These are phyloP conservation scores for Ogataea saltuana DNA, from an alignment of 805 yeast genomes.

Conservation along the genomic window DNA sequence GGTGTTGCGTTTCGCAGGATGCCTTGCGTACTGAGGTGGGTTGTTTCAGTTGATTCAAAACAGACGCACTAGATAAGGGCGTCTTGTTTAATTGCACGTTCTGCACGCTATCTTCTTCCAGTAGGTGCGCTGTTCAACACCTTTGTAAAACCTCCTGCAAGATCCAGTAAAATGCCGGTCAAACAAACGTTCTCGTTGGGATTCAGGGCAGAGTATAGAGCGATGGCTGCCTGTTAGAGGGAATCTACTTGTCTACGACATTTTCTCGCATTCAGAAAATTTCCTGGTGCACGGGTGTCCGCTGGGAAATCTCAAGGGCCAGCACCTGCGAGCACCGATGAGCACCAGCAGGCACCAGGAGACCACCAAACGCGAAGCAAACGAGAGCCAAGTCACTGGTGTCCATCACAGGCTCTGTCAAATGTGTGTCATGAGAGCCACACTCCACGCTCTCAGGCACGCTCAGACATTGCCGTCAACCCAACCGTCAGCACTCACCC, in stretches of 20 bases:
- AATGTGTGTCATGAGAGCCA: too few relatives aligned
- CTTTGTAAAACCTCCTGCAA: background rate
- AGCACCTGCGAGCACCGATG: too few relatives aligned
- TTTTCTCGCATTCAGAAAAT: constrained; percentile 6
- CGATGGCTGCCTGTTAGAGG: constrained; percentile 1
- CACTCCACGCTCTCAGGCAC: too few relatives aligned
- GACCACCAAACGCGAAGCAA: too few relatives aligned
- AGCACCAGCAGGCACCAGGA: too few relatives aligned
- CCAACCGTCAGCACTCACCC: too few relatives aligned
- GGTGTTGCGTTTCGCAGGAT: too few relatives aligned
- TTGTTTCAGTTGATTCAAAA: constrained; percentile 2
- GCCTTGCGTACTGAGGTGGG: too few relatives aligned
- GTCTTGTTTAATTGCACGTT: constrained; percentile 3
- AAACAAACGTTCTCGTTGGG: constrained; percentile 1
- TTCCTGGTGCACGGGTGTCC: constrained; percentile 6
- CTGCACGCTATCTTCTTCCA: background rate
- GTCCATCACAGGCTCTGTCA: too few relatives aligned
- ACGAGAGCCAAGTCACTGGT: too few relatives aligned
- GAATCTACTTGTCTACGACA: constrained; percentile 1
- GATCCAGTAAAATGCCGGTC: background rate
- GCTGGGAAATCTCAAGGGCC: background rate
- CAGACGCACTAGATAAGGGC: constrained; percentile 7
- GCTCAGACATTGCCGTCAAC: too few relatives aligned
- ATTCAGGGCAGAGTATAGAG: background rate
- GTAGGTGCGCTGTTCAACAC: background rate